A percentile compares a stretch with the other conserved stretches of the same genome.
These are phyloP conservation scores for Kodamaea plutei DNA, from an alignment of 1,139 yeast genomes.

Conservation along the genomic window DNA sequence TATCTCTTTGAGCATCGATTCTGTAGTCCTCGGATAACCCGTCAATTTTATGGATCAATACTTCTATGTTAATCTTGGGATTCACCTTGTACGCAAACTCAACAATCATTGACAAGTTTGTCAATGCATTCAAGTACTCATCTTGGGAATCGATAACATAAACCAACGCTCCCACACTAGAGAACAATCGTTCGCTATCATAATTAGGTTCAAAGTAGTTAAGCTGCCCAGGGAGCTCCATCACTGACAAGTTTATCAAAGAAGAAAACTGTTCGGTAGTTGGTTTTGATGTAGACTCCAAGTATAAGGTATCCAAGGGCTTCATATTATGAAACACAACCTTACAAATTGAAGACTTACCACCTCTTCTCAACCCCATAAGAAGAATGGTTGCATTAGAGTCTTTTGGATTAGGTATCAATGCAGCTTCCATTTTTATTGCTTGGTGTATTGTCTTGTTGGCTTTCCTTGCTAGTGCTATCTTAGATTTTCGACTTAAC, in stretches of 20 bases:
- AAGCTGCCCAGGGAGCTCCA: constrained; percentile 94
- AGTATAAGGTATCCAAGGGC: constrained; percentile 85
- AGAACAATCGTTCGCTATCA: constrained; percentile 73
- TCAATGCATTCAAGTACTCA: constrained; percentile 87
- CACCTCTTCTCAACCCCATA: constrained; percentile 81
- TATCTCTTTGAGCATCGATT: constrained; percentile 91
- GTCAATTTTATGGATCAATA: constrained; percentile 90
- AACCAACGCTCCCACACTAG: constrained; percentile 87
- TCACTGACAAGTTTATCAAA: constrained; percentile 81
- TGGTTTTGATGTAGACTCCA: constrained; percentile 88
- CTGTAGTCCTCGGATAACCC: constrained; percentile 92
- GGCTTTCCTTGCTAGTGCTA: no score
- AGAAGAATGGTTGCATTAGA: constrained; percentile 69
- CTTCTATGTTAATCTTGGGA: constrained; percentile 85
- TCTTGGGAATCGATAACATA: constrained; percentile 95
- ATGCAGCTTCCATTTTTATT: constrained; percentile 32
- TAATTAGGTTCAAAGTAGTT: constrained; percentile 82
- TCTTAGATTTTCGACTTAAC: no score
- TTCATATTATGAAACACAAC: constrained; percentile 97
- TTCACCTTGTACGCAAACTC: constrained; percentile 85
- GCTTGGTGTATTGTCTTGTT: no score
- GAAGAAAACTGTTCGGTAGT: constrained; percentile 75
- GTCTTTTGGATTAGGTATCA: constrained; percentile 33
- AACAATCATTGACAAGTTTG: constrained; percentile 82
- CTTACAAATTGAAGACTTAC: constrained; percentile 89